Evolutionary conservation across 2,329 filamentous ascomycete species (phyloP), one percentile per base, ranked within the genome.

Genomic region (Harringtonia lauricola): DNA sequence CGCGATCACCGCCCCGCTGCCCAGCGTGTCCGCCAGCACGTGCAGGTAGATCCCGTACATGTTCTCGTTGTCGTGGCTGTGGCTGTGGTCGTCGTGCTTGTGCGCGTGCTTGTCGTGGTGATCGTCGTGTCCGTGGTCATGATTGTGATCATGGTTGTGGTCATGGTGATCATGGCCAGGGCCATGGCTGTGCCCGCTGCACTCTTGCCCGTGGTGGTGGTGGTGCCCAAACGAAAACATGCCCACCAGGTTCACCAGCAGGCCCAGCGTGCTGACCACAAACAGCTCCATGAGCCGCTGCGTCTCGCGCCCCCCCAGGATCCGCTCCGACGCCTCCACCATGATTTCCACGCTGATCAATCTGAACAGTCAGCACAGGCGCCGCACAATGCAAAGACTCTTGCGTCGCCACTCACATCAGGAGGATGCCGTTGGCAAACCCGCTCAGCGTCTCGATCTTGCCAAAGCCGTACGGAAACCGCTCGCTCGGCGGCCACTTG

Each of bases 1-100:
- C 29, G 88, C 78, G 49, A 98, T 95, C 39, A 98, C 92, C 1
- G 92, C 92, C 1, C 89, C 84, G 43, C 89, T 95, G 22, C 92
- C 92, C 26, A 96, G 79, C 0, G 92, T 94, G 59, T 98, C 92
- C 7, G 92, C 92, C 24, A 96, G 72, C 41, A 98, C 86, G 57
- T 98, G 92, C 18, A 98, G 70, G 62, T 94, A 98, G 52, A 98
- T 96, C 13, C 92, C 92, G 54, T 92, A 67, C 89, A 98, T 95
- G 58, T 98, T 98, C 55, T 98, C 92, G 60, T 95, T 95, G 49
- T 87, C 83, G 55, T 89, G 83, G n/a, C 66, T 64, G 52, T 79
- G 71, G 18, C 55, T 56, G 52, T 59, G 55, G 8, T 45, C 45
- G 54, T 59, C 36, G 39, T 58, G 51, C 9, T 42, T 37, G 36